Conservation (phyloP, 1,284 basidiomycete genomes). For the Cutaneotrichosporon cyanovorans region DNA sequence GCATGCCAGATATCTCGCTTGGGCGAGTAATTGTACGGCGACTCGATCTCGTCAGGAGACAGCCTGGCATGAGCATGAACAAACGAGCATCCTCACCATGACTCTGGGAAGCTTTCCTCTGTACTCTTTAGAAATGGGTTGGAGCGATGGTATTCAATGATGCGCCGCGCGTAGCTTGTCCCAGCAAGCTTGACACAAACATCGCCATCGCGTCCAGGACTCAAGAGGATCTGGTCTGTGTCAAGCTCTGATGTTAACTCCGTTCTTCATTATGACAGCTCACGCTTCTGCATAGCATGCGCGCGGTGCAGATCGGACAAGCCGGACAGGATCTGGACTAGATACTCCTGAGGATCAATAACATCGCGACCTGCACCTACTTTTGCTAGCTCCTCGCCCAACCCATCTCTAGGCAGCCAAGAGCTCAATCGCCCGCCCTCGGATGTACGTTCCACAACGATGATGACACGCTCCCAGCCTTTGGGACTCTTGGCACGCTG, state of each 20-base stretch:
- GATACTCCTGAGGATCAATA: slow-evolving; percentile 26
- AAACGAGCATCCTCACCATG: slow-evolving; percentile 27
- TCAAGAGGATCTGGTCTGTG: slow-evolving; percentile 32
- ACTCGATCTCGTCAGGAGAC: slow-evolving; percentile 43
- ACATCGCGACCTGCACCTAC: slow-evolving; percentile 13
- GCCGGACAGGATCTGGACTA: slow-evolving; percentile 38
- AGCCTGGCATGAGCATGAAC: slow-evolving; percentile 21
- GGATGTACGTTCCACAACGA: slow-evolving; percentile 32
- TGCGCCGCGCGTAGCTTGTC: slow-evolving; percentile 36
- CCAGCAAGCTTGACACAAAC: slow-evolving; percentile 36
- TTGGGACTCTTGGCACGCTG: slow-evolving; percentile 38
- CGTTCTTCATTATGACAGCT: slow-evolving; percentile 4
- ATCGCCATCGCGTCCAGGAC: slow-evolving; percentile 19
- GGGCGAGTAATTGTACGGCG: slow-evolving; percentile 36
- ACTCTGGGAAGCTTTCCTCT: slow-evolving; percentile 31
- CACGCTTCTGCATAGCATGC: slow-evolving; percentile 39
- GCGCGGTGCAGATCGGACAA: slow-evolving; percentile 34
- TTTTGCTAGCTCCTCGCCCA: slow-evolving; percentile 36
- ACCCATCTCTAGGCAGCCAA: slow-evolving; percentile 36
- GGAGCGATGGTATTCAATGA: slow-evolving; percentile 43
- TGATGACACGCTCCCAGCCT: slow-evolving; percentile 39
- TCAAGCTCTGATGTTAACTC: slow-evolving; percentile 27
- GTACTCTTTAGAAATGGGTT: slow-evolving; percentile 39
- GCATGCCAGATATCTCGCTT: slow-evolving; percentile 45
- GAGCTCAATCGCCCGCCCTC: slow-evolving; percentile 35